Conservation (phyloP, 495 filamentous ascomycete species). For the Neurospora sp. region DNA sequence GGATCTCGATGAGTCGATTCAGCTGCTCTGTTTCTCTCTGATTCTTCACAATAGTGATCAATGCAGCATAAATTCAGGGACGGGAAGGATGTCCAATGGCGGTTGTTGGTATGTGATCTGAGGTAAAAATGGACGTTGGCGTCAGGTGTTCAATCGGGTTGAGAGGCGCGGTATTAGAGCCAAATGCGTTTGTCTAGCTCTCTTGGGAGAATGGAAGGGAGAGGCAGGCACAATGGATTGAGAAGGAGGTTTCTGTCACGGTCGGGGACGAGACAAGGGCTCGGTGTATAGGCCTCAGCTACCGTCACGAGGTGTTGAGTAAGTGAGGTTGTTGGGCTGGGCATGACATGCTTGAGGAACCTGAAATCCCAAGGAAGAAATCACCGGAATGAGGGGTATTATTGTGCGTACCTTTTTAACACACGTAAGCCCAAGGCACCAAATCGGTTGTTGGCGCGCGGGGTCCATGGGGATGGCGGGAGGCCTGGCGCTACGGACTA, state of each 20-base stretch:
- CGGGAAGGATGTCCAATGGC: background rate
- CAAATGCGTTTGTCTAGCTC: background rate
- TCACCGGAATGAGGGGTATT: background rate
- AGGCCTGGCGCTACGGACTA: background rate
- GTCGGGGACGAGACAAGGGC: background rate
- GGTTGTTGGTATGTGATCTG: background rate
- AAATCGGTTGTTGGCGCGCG: background rate
- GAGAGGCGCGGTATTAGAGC: background rate
- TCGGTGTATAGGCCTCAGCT: background rate
- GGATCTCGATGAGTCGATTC: background rate
- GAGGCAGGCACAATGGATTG: background rate
- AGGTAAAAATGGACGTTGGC: background rate
- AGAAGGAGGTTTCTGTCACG: background rate
- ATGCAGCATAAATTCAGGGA: background rate
- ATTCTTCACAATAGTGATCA: background rate
- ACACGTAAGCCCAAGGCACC: background rate
- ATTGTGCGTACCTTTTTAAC: background rate
- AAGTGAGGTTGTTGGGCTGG: background rate
- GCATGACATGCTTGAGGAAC: background rate
- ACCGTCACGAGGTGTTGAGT: background rate
- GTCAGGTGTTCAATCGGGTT: background rate
- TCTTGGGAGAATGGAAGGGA: background rate
- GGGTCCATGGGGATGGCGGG: background rate
- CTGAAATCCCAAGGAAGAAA: background rate
- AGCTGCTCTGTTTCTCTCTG: background rate